Percentiles rank a stretch among this genome's conserved stretches.
Evolutionary conservation across 257 asterid species (phyloP).

Genomic region (Gentiana straminea): DNA sequence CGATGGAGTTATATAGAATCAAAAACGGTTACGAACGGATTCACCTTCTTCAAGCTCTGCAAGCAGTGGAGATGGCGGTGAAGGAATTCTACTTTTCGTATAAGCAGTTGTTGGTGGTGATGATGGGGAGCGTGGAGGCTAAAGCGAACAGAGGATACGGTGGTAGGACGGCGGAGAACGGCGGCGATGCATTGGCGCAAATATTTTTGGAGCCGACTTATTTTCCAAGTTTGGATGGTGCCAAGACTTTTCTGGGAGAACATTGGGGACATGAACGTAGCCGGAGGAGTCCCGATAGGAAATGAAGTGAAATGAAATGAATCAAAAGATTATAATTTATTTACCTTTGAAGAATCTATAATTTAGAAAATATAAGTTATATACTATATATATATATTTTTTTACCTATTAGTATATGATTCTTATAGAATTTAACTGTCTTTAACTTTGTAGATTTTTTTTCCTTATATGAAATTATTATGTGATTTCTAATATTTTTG

Average conservation of each 20-base stretch:
- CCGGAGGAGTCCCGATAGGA: slow-evolving; percentile 7
- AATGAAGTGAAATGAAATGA: not conserved
- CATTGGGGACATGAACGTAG: slow-evolving; percentile 42
- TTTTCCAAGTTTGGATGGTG: slow-evolving; percentile 89
- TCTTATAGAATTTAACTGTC: too few species aligned
- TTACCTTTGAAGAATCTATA: too few species aligned
- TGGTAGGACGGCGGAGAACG: slow-evolving; percentile 14
- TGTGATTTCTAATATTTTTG: too few species aligned
- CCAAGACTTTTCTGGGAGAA: slow-evolving; percentile 87
- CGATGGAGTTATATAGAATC: slow-evolving; percentile 57
- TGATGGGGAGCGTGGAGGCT: slow-evolving; percentile 86
- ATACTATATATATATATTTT: too few species aligned
- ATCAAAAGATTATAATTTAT: too few species aligned
- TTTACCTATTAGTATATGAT: too few species aligned
- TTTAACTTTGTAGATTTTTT: too few species aligned
- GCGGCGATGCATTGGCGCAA: slow-evolving; percentile 52
- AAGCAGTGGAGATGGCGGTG: slow-evolving; percentile 80
- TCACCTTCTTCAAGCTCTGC: slow-evolving; percentile 76
- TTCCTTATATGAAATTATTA: too few species aligned
- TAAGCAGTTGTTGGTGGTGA: slow-evolving; percentile 53
- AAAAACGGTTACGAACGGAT: slow-evolving; percentile 38
- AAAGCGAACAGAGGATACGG: slow-evolving; percentile 17
- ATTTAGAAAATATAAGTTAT: too few species aligned
- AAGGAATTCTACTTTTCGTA: slow-evolving; percentile 68
- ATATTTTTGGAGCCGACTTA: slow-evolving; percentile 76